Conservation (phyloP, 2,329 filamentous ascomycete genomes). For the Sclerotiophoma versabilis region DNA sequence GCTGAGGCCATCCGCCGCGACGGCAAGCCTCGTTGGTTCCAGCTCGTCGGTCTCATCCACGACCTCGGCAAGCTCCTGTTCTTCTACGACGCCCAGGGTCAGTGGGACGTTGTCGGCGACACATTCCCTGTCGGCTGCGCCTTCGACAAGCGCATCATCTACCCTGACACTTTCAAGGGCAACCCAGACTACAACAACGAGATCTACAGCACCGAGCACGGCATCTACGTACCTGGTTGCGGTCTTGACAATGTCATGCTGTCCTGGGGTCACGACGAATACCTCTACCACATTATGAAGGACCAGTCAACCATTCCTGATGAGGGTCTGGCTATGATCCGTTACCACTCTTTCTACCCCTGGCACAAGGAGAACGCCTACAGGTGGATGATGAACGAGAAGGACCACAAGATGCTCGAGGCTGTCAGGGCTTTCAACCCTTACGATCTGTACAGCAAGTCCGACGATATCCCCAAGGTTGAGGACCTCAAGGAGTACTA, state of each 20-base stretch:
- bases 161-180: constrained; percentile 75
- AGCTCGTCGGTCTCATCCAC: constrained; percentile 78
- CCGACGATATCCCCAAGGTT: constrained; percentile 76
- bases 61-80: constrained; percentile 81
- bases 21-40: constrained; percentile 83
- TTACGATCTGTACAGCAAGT: constrained; percentile 92
- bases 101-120: constrained; percentile 93
- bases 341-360: constrained; percentile 92
- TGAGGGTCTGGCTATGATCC: constrained; percentile 89
- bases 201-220: constrained; percentile 76
- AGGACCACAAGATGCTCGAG: constrained; percentile 79
- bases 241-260: constrained; percentile 89
- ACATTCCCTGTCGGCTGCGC: constrained; percentile 81
- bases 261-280: constrained; percentile 89
- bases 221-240: constrained; percentile 81
- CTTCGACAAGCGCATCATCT: constrained; percentile 80
- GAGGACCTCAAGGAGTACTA: constrained; percentile 84
- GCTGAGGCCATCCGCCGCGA: constrained; percentile 90
- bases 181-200: constrained; percentile 78
- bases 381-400: constrained; percentile 79
- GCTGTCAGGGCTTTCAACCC: constrained; percentile 89
- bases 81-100: constrained; percentile 82
- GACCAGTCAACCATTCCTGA: constrained; percentile 79
- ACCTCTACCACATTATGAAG: constrained; percentile 85
- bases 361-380: constrained; percentile 89